These are phyloP conservation scores for Aspergillus niger DNA, from an alignment of 2,329 filamentous ascomycete species.

Conservation along the genomic window DNA sequence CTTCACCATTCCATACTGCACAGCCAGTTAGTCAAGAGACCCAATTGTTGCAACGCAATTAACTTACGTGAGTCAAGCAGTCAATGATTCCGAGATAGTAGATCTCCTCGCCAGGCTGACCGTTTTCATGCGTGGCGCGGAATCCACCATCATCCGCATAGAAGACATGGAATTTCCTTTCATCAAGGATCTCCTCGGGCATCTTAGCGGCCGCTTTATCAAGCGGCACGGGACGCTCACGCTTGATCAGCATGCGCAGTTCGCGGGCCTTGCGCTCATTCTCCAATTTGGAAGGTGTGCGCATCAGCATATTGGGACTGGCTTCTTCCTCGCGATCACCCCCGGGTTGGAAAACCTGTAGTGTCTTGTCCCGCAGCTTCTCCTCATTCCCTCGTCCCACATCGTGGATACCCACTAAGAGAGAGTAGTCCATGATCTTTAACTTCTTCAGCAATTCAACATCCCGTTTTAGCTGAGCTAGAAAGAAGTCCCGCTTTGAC, in stretches of 20 bases:
- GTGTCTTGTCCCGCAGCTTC: constrained; percentile 82
- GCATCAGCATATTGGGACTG: constrained; percentile 68
- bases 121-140: constrained; percentile 87
- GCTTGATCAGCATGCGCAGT: constrained; percentile 86
- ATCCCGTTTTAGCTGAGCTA: constrained; percentile 85
- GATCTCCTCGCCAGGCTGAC: constrained; percentile 81
- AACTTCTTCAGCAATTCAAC: constrained; percentile 82
- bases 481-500: constrained; percentile 81
- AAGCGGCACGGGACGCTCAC: constrained; percentile 91
- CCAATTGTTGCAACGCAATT: not conserved
- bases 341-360: constrained; percentile 91
- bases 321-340: constrained; percentile 67
- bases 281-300: constrained; percentile 92
- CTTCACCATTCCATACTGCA: constrained; percentile 90
- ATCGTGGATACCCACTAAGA: constrained; percentile 93
- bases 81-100: constrained; percentile 99
- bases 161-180: constrained; percentile 77
- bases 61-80: constrained; percentile 89
- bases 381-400: constrained; percentile 89
- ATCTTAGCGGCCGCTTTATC: constrained; percentile 79
- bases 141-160: constrained; percentile 94
- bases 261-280: constrained; percentile 88
- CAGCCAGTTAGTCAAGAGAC: not conserved
- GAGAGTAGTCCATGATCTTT: constrained; percentile 98
- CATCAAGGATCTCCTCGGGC: constrained; percentile 83